phyloP scores from a whole-genome alignment of 176 grass and related monocot genomes.

The Musa schizocarpa region DNA sequence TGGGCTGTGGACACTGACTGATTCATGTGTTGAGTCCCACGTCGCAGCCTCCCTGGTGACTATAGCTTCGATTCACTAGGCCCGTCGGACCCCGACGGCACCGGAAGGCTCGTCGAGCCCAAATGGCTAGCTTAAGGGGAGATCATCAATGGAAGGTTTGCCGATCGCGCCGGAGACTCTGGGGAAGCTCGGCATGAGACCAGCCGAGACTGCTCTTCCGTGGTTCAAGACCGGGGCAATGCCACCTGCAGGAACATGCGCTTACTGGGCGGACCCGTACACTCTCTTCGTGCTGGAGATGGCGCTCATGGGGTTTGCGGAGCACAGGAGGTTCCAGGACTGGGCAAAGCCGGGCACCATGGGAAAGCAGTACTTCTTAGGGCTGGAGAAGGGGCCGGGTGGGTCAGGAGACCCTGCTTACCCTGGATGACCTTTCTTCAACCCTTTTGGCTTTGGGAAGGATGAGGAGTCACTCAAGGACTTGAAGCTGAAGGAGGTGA shows the following conservation, averaged over 20 bases:
- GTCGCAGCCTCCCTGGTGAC: constrained; percentile 71
- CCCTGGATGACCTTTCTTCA: constrained; percentile 75
- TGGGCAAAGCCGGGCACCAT: constrained; percentile 82
- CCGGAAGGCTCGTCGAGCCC: constrained; percentile 93
- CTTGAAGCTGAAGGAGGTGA: constrained; percentile 78
- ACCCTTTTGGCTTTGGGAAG: constrained; percentile 80
- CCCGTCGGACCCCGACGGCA: constrained; percentile 89
- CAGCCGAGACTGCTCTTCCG: constrained; percentile 65
- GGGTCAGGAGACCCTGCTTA: constrained; percentile 70
- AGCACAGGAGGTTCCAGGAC: constrained; percentile 95
- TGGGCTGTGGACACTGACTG: background rate
- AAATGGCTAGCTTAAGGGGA: constrained; percentile 91
- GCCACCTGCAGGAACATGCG: constrained; percentile 69
- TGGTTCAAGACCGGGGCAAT: constrained; percentile 91
- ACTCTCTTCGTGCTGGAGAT: constrained; percentile 41
- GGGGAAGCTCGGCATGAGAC: constrained; percentile 60
- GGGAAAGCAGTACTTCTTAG: constrained; percentile 86
- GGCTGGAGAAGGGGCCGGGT: constrained; percentile 61
- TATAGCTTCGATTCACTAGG: constrained; percentile 73
- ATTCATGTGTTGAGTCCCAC: background rate
- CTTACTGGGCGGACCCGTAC: constrained; percentile 91
- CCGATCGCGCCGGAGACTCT: constrained; percentile 62
- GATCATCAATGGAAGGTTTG: constrained; percentile 76
- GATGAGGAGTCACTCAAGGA: constrained; percentile 65
- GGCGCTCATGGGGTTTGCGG: constrained; percentile 89